Evolutionary conservation across 495 filamentous ascomycete species (phyloP).

Genomic region (Clavariopsis aquatica): DNA sequence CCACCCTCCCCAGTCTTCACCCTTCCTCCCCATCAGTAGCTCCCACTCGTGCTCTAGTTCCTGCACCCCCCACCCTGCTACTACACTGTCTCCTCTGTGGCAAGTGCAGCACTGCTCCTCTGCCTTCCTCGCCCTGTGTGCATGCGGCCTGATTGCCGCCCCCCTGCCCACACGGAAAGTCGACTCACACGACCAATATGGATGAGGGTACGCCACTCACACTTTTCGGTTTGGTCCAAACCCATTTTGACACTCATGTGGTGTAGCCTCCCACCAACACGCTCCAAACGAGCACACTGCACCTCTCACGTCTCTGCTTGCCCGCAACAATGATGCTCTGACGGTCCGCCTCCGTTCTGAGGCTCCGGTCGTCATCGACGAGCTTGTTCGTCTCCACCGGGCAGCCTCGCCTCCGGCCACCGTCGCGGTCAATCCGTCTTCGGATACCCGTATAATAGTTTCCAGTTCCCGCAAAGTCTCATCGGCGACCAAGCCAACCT

Average conservation of each 20-base stretch:
- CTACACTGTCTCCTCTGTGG: neutral
- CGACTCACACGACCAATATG: constrained; percentile 23
- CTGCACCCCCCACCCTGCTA: neutral
- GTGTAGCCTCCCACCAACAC: constrained; percentile 17
- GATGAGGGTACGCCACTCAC: constrained; percentile 16
- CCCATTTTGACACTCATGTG: constrained; percentile 14
- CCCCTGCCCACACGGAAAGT: neutral
- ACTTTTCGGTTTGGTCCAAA: neutral
- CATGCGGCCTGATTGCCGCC: constrained; percentile 9
- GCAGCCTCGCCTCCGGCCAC: neutral
- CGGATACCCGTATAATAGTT: constrained; percentile 1
- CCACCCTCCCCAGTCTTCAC: neutral
- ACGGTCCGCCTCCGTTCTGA: constrained; percentile 13
- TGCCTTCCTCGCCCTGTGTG: neutral
- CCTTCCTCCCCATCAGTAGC: too few relatives aligned
- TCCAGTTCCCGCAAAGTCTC: constrained; percentile 20
- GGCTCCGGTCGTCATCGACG: constrained; percentile 12
- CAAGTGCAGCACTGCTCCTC: neutral
- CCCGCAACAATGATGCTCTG: constrained; percentile 16
- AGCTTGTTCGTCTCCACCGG: constrained; percentile 12
- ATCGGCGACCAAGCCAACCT: constrained; percentile 25
- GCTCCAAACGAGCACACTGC: constrained; percentile 6
- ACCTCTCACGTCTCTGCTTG: constrained; percentile 5
- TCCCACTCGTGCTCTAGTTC: too few relatives aligned
- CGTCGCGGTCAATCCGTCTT: constrained; percentile 6